These are phyloP conservation scores for Farysia itapuensis DNA, from an alignment of 1,284 basidiomycete genomes.

Conservation along the genomic window DNA sequence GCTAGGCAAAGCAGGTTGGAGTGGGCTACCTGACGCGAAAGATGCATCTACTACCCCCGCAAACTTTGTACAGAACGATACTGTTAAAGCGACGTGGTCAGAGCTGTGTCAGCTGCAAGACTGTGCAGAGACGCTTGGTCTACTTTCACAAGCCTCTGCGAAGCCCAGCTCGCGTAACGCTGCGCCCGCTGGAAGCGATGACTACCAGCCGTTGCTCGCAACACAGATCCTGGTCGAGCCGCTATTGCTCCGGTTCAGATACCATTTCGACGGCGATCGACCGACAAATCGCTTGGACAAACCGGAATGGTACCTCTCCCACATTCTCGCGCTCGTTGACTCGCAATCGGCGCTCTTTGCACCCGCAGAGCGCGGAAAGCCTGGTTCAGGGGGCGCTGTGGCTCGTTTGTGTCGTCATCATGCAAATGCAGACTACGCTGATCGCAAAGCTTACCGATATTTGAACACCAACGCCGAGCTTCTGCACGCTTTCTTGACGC, in stretches of 20 bases:
- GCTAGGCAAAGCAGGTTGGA: constrained; percentile 21
- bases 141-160: constrained; percentile 18
- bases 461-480: constrained; percentile 50
- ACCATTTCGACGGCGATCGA: constrained; percentile 85
- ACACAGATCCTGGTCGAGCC: constrained; percentile 82
- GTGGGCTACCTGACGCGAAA: neutral
- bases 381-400: constrained; percentile 9
- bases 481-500: constrained; percentile 42
- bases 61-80: neutral
- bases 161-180: constrained; percentile 1
- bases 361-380: constrained; percentile 58
- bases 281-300: constrained; percentile 88
- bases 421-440: constrained; percentile 74
- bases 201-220: constrained; percentile 47
- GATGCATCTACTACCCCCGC: neutral
- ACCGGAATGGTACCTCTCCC: constrained; percentile 97
- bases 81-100: constrained; percentile 33
- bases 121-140: constrained; percentile 26
- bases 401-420: constrained; percentile 5
- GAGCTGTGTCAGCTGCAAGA: constrained; percentile 47
- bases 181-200: constrained; percentile 36
- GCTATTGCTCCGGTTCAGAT: constrained; percentile 84
- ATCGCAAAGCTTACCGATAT: constrained; percentile 62
- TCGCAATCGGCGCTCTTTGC: constrained; percentile 68
- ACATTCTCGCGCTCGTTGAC: constrained; percentile 71